Conservation (phyloP, 495 filamentous ascomycete species). For the Pseudoneurospora amorphoporcata region DNA sequence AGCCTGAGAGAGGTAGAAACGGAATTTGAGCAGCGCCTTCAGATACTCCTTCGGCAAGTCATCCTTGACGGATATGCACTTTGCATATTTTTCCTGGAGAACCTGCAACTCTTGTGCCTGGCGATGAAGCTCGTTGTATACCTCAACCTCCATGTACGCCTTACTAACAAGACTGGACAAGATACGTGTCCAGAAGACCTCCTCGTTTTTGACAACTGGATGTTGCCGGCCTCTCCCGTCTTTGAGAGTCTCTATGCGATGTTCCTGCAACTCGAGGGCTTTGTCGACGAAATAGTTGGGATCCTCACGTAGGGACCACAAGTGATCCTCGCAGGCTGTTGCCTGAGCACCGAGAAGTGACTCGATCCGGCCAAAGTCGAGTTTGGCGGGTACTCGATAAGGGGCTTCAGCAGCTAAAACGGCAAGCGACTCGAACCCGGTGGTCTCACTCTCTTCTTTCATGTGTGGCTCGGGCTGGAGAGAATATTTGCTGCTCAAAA, state of each 20-base stretch:
- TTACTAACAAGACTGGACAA: constrained; percentile 8
- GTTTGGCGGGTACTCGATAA: constrained; percentile 29
- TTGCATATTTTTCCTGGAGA: constrained; percentile 3
- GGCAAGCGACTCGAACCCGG: constrained; percentile 8
- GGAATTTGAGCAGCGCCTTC: constrained; percentile 4
- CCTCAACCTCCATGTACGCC: constrained; percentile 2
- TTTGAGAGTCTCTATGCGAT: constrained; percentile 27
- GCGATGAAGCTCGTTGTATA: constrained; percentile 8
- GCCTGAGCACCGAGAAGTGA: constrained; percentile 28
- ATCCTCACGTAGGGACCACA: constrained; percentile 46
- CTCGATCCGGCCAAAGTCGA: constrained; percentile 33
- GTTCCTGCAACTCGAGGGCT: constrained; percentile 29
- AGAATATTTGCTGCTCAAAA: constrained; percentile 2
- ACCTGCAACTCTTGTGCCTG: constrained; percentile 2
- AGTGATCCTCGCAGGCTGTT: constrained; percentile 35
- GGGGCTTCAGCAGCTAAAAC: constrained; percentile 34
- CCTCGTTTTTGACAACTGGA: constrained; percentile 4
- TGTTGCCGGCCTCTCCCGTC: constrained; percentile 15
- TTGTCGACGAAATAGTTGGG: constrained; percentile 38
- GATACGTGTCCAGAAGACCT: constrained; percentile 5
- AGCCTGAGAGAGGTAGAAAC: neutral
- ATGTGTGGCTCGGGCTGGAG: constrained; percentile 20
- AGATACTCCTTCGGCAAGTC: constrained; percentile 8
- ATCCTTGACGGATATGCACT: neutral
- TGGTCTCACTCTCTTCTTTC: constrained; percentile 14